Evolutionary conservation across 139 green algal species (phyloP).

Genomic region (Coelastrella sp.): DNA sequence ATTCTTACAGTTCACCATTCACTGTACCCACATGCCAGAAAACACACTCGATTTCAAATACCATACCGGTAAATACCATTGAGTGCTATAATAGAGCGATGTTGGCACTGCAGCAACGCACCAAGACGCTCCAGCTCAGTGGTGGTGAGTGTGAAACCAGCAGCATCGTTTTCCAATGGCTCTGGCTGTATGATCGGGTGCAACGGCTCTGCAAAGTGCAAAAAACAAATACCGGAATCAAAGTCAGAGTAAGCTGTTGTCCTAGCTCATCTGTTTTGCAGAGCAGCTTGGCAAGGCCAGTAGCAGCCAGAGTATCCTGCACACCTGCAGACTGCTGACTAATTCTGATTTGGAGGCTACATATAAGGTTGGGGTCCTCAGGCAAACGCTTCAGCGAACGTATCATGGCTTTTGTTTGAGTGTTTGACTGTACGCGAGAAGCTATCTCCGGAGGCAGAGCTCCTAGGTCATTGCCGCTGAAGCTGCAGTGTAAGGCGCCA

Average conservation of each 20-base stretch:
- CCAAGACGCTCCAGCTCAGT: slow-evolving; percentile 39
- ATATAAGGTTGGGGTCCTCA: neutral
- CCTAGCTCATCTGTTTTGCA: too few relatives aligned
- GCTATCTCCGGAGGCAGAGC: neutral
- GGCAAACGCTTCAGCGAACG: slow-evolving; percentile 8
- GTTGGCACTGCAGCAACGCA: neutral
- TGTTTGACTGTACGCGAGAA: neutral
- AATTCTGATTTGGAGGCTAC: slow-evolving; percentile 15
- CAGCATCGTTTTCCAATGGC: slow-evolving; percentile 19
- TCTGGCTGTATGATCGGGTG: neutral
- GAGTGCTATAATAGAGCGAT: too few relatives aligned
- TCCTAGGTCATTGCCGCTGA: neutral
- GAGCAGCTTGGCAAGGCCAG: too few relatives aligned
- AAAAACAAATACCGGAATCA: neutral
- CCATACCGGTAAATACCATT: too few relatives aligned
- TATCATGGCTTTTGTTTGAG: neutral
- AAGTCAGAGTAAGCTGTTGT: neutral
- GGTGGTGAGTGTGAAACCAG: slow-evolving; percentile 33
- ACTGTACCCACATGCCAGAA: too few relatives aligned
- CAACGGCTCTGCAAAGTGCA: slow-evolving; percentile 16
- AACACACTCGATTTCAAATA: too few relatives aligned
- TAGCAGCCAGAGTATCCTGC: too few relatives aligned
- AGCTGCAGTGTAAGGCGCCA: neutral
- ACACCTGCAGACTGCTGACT: slow-evolving; percentile 13
- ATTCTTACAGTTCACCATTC: too few relatives aligned